A percentile compares a stretch with the other conserved stretches of the same genome.
Evolutionary conservation across 129 eudicot species (phyloP).

Genomic region (Helianthus tuberosus): DNA sequence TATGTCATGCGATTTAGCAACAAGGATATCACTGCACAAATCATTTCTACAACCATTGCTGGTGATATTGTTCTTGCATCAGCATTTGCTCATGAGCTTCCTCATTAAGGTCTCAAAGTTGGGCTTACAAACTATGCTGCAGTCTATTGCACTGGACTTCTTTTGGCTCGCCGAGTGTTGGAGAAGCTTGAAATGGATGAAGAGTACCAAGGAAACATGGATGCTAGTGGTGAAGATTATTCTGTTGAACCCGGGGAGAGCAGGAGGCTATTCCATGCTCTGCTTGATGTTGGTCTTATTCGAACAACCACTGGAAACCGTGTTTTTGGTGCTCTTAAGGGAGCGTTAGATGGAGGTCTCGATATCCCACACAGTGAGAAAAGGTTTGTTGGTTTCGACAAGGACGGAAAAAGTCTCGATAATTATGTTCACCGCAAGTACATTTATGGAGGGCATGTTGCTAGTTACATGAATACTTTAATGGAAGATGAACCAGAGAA

Average conservation of each 20-base stretch:
- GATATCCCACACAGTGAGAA: conserved; percentile 84
- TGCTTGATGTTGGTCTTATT: conserved; percentile 32
- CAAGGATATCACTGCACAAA: conserved; percentile 66
- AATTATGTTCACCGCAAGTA: conserved; percentile 24
- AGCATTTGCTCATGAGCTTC: conserved; percentile 80
- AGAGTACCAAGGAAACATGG: conserved; percentile 36
- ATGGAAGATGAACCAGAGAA: conserved; percentile 12
- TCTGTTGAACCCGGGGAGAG: conserved; percentile 80
- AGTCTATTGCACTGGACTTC: conserved; percentile 83
- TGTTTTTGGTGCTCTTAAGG: conserved; percentile 35
- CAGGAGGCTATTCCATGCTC: conserved; percentile 67
- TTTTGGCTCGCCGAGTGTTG: conserved; percentile 66
- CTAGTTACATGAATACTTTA: neutral
- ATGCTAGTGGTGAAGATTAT: conserved; percentile 85
- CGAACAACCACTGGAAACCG: conserved; percentile 13
- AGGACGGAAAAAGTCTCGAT: conserved; percentile 74
- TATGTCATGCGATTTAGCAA: conserved; percentile 80
- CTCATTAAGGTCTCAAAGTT: conserved; percentile 74
- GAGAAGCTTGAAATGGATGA: conserved; percentile 65
- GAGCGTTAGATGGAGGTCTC: conserved; percentile 88
- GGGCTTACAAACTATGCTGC: conserved; percentile 88
- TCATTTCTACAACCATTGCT: conserved; percentile 68
- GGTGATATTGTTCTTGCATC: conserved; percentile 70
- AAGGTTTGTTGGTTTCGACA: conserved; percentile 76
- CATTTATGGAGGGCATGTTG: conserved; percentile 12